Base-by-base conservation (phyloP, 164 flowering plant species). In the Dillenia suffruticosa region DNA sequence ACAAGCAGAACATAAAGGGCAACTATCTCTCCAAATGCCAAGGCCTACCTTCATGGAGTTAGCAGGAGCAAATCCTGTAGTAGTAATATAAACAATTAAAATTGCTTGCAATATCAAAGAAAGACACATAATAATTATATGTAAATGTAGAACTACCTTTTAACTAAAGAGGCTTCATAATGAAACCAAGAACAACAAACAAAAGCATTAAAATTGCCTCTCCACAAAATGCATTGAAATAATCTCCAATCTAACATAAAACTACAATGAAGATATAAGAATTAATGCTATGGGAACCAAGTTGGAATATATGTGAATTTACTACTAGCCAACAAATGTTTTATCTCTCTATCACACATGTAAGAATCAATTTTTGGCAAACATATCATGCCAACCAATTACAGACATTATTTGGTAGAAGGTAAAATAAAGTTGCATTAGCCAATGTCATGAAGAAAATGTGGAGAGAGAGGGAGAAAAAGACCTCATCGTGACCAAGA, bases 121-220 rank as follows among this genome's bases (percentile, higher is more conserved):
- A 63, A 56, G 46, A 45, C 10, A 51, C 44, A n/a, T n/a, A 44
- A 26, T 40, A 58, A 9, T 15, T 43, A 9, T 46, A 22, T 13
- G 22, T 44, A 24, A 56, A 52, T 61, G n/a, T 44, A 61, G 40
- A 45, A 24, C 26, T 70, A 88, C 99, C 97, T 86, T 90, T 89
- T 76, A 94, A 63, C 54, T 81, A 81, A 76, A 94, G 79, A 62
- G 99, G 99, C 72, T 84, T 91, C 76, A 91, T 86, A 10, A 86
- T 61, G 70, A 94, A 94, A 19, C 97, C 97, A 15, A 88, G 73
- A 71, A 94, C 32, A 54, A 88, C 97, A 79, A 89, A 94, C 9
- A 97, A 96, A 68, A 82, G 68, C 99, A 94, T 94, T 67, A 91
- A 65, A 61, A 91, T 59, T 49, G 99, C 85, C 77, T 86, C 92